Percentiles rank a stretch among this genome's conserved stretches.
These are phyloP conservation scores for Neurospora discreta DNA, from an alignment of 495 filamentous ascomycete species.

Conservation along the genomic window DNA sequence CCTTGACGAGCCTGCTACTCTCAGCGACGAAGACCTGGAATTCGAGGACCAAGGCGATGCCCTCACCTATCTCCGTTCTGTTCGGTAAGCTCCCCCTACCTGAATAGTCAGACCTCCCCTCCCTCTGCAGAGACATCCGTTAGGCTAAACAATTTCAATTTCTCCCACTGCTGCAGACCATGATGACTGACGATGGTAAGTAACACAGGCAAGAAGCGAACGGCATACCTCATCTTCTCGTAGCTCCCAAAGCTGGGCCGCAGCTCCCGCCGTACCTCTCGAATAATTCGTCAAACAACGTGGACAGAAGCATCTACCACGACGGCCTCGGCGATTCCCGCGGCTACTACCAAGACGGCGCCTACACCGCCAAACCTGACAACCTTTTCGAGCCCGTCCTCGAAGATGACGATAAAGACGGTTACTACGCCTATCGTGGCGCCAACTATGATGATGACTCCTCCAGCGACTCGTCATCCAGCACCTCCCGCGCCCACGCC, in stretches of 20 bases:
- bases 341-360: conserved; percentile 59
- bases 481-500: conserved; percentile 5
- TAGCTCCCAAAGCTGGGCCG: conserved; percentile 41
- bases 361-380: conserved; percentile 48
- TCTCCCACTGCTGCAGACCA: conserved; percentile 11
- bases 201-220: conserved; percentile 59
- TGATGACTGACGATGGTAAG: conserved; percentile 31
- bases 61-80: conserved; percentile 64
- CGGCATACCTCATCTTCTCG: conserved; percentile 53
- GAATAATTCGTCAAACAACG: conserved; percentile 14
- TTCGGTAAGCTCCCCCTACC: conserved; percentile 50
- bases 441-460: background rate
- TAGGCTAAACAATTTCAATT: conserved; percentile 20
- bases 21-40: conserved; percentile 37
- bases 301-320: conserved; percentile 32
- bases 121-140: background rate
- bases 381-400: background rate
- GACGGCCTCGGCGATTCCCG: conserved; percentile 35
- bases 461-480: background rate
- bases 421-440: conserved; percentile 4
- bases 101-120: conserved; percentile 5
- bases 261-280: conserved; percentile 23
- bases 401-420: conserved; percentile 2
- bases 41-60: conserved; percentile 52
- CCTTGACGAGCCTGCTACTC: conserved; percentile 38